A percentile compares a stretch with the other conserved stretches of the same genome.
Evolutionary conservation across 2,329 filamentous ascomycete genomes (phyloP).

Genomic region (Aspergillus fumigatus): DNA sequence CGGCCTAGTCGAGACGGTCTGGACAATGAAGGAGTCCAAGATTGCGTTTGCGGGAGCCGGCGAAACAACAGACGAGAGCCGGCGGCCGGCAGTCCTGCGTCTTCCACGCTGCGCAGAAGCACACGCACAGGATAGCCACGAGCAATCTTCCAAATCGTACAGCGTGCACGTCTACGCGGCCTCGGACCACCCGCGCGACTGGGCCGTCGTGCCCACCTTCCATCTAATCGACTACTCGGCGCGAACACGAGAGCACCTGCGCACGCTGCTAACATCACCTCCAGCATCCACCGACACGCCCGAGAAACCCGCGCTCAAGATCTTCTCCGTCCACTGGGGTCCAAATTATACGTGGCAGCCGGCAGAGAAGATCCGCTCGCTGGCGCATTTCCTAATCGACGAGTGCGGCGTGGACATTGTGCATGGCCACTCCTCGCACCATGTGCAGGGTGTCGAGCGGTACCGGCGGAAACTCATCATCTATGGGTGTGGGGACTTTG

Average conservation of each 20-base stretch:
- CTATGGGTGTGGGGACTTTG: conserved; percentile 41
- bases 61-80: conserved; percentile 24
- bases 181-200: conserved; percentile 34
- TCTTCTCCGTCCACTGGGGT: conserved; percentile 41
- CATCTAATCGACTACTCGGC: conserved; percentile 35
- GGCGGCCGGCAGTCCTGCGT: conserved; percentile 24
- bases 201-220: conserved; percentile 30
- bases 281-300: not conserved
- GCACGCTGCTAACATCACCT: conserved; percentile 12
- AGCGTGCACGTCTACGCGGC: conserved; percentile 33
- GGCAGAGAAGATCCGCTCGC: conserved; percentile 22
- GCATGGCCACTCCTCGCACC: conserved; percentile 40
- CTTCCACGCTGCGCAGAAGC: conserved; percentile 11
- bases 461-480: conserved; percentile 35
- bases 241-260: conserved; percentile 19
- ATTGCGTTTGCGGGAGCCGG: conserved; percentile 32
- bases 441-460: conserved; percentile 38
- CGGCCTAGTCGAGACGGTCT: conserved; percentile 33
- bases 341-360: conserved; percentile 39
- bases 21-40: conserved; percentile 20
- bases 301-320: conserved; percentile 24
- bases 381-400: conserved; percentile 39
- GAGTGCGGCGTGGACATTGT: conserved; percentile 40
- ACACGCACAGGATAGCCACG: not conserved
- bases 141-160: not conserved